These are phyloP conservation scores for Juglanconis oblonga DNA, from an alignment of 2,329 filamentous ascomycete species.

Conservation along the genomic window DNA sequence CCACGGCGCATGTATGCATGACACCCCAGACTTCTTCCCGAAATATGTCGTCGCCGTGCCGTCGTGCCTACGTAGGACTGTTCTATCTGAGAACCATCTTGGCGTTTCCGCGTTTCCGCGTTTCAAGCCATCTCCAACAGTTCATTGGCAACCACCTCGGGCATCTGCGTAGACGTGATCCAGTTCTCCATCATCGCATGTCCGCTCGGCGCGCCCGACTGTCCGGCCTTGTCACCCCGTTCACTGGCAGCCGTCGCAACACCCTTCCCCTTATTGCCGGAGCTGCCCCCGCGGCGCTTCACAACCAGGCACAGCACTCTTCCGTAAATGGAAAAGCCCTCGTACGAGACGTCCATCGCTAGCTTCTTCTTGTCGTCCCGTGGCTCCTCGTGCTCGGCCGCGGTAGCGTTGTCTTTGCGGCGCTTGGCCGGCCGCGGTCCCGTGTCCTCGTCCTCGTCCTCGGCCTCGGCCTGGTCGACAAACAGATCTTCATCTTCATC, in stretches of 20 bases:
- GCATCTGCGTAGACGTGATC: constrained; percentile 75
- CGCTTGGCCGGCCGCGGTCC: constrained; percentile 45
- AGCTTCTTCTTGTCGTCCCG: constrained; percentile 87
- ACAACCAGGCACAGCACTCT: constrained; percentile 89
- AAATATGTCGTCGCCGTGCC: neutral
- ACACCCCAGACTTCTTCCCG: neutral
- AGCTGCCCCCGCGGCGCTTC: constrained; percentile 55
- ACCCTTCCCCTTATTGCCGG: constrained; percentile 23
- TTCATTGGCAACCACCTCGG: constrained; percentile 33
- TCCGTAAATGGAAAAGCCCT: constrained; percentile 94
- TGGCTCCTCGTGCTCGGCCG: constrained; percentile 27
- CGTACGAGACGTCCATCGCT: constrained; percentile 80
- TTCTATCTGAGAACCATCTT: neutral
- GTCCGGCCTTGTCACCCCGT: constrained; percentile 20
- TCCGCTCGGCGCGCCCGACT: constrained; percentile 39
- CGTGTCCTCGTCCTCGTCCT: constrained; percentile 33
- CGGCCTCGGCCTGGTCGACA: constrained; percentile 16
- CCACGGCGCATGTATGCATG: neutral
- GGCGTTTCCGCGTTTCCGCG: neutral
- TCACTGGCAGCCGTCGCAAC: constrained; percentile 26
- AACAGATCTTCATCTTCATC: constrained; percentile 20
- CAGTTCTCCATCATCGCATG: constrained; percentile 81
- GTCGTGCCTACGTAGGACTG: neutral
- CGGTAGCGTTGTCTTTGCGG: constrained; percentile 34
- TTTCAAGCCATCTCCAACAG: constrained; percentile 10